phyloP scores from a whole-genome alignment of 345 rosid species.

The Hevea brasiliensis region DNA sequence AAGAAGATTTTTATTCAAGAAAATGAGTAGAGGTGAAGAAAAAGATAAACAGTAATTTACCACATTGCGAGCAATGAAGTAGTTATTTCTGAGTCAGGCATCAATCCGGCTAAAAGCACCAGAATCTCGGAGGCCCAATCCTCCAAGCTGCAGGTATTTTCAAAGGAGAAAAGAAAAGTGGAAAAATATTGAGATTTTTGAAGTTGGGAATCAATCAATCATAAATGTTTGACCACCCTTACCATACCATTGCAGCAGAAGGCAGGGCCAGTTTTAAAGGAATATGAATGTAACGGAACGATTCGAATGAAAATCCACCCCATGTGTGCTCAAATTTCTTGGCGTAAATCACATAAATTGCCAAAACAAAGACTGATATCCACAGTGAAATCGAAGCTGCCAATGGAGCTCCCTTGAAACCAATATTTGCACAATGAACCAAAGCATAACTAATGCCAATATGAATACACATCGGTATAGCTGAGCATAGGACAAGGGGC shows the following conservation, averaged over 20 bases:
- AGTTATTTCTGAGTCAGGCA: slow-evolving; percentile 23
- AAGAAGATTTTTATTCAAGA: no score
- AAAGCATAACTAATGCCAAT: slow-evolving; percentile 45
- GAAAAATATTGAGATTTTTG: no score
- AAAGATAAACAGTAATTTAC: slow-evolving; percentile 2
- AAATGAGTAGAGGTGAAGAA: no score
- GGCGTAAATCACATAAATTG: slow-evolving; percentile 36
- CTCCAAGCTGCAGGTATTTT: slow-evolving; percentile 22
- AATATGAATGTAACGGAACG: slow-evolving; percentile 13
- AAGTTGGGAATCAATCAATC: no score
- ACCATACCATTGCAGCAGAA: slow-evolving; percentile 36
- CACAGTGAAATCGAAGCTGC: slow-evolving; percentile 71
- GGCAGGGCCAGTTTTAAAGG: slow-evolving; percentile 28
- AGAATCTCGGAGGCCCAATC: slow-evolving; percentile 30
- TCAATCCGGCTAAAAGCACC: slow-evolving; percentile 29
- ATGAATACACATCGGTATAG: slow-evolving; percentile 47
- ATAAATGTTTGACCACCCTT: neutral
- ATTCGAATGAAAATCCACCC: slow-evolving; percentile 22
- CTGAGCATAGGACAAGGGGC: slow-evolving; percentile 49
- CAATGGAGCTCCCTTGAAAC: slow-evolving; percentile 65
- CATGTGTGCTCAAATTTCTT: slow-evolving; percentile 24
- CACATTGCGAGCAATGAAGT: slow-evolving; percentile 28
- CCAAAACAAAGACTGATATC: slow-evolving; percentile 47
- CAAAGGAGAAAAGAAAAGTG: no score
- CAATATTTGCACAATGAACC: slow-evolving; percentile 42